Conservation (phyloP, 345 rosid genomes). For the Trapa bicornis region DNA sequence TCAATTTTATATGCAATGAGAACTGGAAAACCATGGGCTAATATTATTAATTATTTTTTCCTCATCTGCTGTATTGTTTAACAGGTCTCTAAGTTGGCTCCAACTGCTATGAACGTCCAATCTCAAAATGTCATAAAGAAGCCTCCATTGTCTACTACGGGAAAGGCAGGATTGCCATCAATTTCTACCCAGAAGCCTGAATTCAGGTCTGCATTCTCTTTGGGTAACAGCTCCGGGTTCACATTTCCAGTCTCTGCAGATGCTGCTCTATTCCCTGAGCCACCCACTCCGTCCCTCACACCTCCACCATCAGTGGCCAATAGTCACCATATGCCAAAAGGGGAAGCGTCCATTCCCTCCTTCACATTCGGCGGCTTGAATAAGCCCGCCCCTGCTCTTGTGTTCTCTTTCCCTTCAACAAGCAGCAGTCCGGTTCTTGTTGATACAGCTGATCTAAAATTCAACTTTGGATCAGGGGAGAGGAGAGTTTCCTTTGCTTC, state of each 20-base stretch:
- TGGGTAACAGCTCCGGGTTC: conserved; percentile 22
- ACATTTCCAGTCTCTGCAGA: too few species aligned
- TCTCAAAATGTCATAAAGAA: conserved; percentile 22
- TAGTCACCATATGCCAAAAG: conserved; percentile 17
- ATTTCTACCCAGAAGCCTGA: conserved; percentile 45
- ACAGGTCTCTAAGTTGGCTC: conserved; percentile 14
- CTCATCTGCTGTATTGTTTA: not conserved
- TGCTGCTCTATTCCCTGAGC: not conserved
- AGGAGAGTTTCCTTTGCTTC: conserved; percentile 50
- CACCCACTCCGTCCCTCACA: too few species aligned
- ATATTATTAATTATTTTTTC: not conserved
- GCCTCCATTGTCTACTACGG: conserved; percentile 32
- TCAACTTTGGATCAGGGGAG: conserved; percentile 52
- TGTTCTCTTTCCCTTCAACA: conserved; percentile 57
- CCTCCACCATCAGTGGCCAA: too few species aligned
- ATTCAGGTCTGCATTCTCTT: conserved; percentile 36
- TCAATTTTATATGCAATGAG: not conserved
- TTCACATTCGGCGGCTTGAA: conserved; percentile 40
- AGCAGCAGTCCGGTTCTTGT: conserved; percentile 26
- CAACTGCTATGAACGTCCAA: conserved; percentile 19
- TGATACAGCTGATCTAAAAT: conserved; percentile 39
- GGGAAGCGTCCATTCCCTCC: conserved; percentile 35
- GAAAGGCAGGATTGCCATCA: conserved; percentile 43
- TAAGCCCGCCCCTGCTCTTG: conserved; percentile 25
- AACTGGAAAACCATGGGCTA: not conserved